phyloP scores from a whole-genome alignment of 2,329 filamentous ascomycete genomes.

The Colletotrichum magnum region DNA sequence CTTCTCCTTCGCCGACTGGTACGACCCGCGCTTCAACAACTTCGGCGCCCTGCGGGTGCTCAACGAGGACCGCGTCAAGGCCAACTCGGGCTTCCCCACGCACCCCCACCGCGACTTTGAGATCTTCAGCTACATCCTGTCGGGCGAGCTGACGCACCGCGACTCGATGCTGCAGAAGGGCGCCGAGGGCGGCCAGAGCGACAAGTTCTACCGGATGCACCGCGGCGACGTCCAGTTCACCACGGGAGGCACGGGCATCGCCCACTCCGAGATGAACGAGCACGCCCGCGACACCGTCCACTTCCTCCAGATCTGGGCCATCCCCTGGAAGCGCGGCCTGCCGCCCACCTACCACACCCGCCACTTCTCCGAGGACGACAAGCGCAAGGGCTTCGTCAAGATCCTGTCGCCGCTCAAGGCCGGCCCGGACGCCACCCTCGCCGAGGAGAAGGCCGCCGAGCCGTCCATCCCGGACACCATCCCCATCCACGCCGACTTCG shows the following conservation, averaged over 20 bases:
- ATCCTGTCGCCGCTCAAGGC: slow-evolving; percentile 83
- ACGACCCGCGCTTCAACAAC: slow-evolving; percentile 75
- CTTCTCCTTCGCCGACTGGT: slow-evolving; percentile 84
- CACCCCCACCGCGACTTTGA: slow-evolving; percentile 90
- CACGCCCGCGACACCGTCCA: slow-evolving; percentile 79
- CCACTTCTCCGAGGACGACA: slow-evolving; percentile 80
- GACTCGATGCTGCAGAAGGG: slow-evolving; percentile 86
- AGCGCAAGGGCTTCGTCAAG: slow-evolving; percentile 78
- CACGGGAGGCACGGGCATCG: slow-evolving; percentile 84
- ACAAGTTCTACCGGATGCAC: slow-evolving; percentile 79
- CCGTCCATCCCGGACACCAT: slow-evolving; percentile 77
- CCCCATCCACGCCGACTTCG: slow-evolving; percentile 86
- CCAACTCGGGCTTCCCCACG: slow-evolving; percentile 83
- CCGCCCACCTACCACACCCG: slow-evolving; percentile 83
- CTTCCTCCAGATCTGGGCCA: slow-evolving; percentile 91
- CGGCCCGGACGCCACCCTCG: slow-evolving; percentile 71
- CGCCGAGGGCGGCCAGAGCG: slow-evolving; percentile 69
- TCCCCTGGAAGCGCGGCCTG: slow-evolving; percentile 81
- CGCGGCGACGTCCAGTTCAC: slow-evolving; percentile 92
- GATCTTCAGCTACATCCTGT: slow-evolving; percentile 91
- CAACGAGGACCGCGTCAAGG: slow-evolving; percentile 87
- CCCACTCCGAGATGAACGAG: slow-evolving; percentile 88
- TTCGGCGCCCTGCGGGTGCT: slow-evolving; percentile 87
- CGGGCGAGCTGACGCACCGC: slow-evolving; percentile 87
- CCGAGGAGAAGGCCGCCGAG: slow-evolving; percentile 75